Conservation (phyloP, 768 basidiomycete species). For the Tephrocybe rancida region DNA sequence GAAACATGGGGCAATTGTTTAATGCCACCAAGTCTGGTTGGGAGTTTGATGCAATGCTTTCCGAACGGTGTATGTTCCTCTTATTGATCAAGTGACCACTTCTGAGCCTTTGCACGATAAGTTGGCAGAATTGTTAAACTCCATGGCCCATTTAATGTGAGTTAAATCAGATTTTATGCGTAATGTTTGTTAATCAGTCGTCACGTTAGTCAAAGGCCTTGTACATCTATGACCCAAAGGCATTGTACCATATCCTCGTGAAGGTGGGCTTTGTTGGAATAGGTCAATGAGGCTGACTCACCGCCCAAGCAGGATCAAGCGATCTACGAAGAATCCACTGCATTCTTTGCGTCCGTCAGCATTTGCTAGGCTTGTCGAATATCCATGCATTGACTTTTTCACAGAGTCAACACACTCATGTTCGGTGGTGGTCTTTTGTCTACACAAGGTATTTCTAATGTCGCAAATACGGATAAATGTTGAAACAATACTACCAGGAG, state of each 20-base stretch:
- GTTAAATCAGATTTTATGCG: neutral
- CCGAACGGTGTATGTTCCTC: slow-evolving; percentile 4
- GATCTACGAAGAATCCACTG: slow-evolving; percentile 7
- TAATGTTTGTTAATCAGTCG: neutral
- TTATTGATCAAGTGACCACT: neutral
- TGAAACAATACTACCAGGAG: slow-evolving; percentile 1
- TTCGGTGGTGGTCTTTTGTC: slow-evolving; percentile 11
- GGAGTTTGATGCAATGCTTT: slow-evolving; percentile 2
- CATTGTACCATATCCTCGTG: slow-evolving; percentile 8
- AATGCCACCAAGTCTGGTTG: slow-evolving; percentile 1
- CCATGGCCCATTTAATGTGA: neutral
- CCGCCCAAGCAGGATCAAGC: slow-evolving; percentile 8
- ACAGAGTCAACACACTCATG: neutral
- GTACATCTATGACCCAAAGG: slow-evolving; percentile 6
- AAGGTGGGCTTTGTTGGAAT: neutral
- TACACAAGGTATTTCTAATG: slow-evolving; percentile 4
- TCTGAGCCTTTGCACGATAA: neutral
- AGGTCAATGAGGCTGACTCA: neutral
- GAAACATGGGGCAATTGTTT: slow-evolving; percentile 10
- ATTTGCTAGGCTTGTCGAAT: neutral
- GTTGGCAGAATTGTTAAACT: neutral
- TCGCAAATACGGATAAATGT: neutral
- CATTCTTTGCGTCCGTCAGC: slow-evolving; percentile 4
- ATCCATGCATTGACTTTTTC: neutral
- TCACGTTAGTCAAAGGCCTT: neutral